phyloP scores from a whole-genome alignment of 2,329 filamentous ascomycete species.

The Dactylellina drechsleri region DNA sequence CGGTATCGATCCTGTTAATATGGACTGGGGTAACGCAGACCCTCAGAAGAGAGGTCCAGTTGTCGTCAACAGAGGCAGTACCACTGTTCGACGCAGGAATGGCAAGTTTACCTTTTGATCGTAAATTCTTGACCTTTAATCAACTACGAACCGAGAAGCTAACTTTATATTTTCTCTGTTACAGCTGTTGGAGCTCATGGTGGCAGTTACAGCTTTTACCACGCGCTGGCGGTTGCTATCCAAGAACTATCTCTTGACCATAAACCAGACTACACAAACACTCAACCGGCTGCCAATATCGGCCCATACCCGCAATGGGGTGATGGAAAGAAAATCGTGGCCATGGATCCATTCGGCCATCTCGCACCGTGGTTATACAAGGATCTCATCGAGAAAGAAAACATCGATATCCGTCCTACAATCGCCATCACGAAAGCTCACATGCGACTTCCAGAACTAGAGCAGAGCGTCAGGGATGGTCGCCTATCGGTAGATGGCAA shows the following conservation, averaged over 20 bases:
- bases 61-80: constrained; percentile 79
- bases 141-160: background rate
- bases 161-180: constrained; percentile 55
- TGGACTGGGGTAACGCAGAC: constrained; percentile 87
- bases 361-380: constrained; percentile 84
- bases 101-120: constrained; percentile 65
- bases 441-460: constrained; percentile 96
- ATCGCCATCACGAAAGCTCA: constrained; percentile 92
- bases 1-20: constrained; percentile 87
- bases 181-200: constrained; percentile 76
- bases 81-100: constrained; percentile 82
- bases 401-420: constrained; percentile 86
- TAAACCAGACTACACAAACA: constrained; percentile 81
- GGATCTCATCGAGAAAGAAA: constrained; percentile 78
- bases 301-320: constrained; percentile 90
- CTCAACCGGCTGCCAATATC: constrained; percentile 88
- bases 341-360: constrained; percentile 96
- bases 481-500: constrained; percentile 83
- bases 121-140: background rate
- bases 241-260: constrained; percentile 87
- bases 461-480: constrained; percentile 83
- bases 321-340: constrained; percentile 91
- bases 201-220: constrained; percentile 95
- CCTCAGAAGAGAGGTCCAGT: constrained; percentile 82
- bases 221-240: constrained; percentile 89